A percentile compares a stretch with the other conserved stretches of the same genome.
These are phyloP conservation scores for Nemania serpens DNA, from an alignment of 2,329 filamentous ascomycete species.

Conservation along the genomic window DNA sequence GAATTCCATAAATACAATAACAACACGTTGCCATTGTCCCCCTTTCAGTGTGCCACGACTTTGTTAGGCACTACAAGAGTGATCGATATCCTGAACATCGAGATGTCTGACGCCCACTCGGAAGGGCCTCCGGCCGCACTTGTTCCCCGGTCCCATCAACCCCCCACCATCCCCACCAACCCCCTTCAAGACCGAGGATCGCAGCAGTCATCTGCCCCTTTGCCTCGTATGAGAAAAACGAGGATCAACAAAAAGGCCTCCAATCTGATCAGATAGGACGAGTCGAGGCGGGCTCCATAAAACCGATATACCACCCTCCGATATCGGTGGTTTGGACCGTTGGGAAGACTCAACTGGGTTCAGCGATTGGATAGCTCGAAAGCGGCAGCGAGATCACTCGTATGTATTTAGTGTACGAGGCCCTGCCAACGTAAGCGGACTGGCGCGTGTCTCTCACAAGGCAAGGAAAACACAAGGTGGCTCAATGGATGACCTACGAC, in stretches of 20 bases:
- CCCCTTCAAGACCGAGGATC: neutral
- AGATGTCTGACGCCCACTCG: neutral
- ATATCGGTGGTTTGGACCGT: constrained; percentile 11
- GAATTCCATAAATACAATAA: neutral
- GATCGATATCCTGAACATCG: constrained; percentile 10
- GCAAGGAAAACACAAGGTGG: neutral
- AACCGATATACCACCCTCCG: constrained; percentile 5
- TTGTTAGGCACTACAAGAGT: neutral
- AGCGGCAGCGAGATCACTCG: too few species aligned
- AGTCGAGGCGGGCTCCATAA: constrained; percentile 4
- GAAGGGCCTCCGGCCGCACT: constrained; percentile 13
- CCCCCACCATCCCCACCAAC: constrained; percentile 24
- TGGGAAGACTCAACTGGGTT: neutral
- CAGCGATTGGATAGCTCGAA: neutral
- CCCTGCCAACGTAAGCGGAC: neutral
- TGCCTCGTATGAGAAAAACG: neutral
- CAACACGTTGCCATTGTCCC: constrained; percentile 4
- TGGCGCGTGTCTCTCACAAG: neutral
- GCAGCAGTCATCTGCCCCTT: constrained; percentile 9
- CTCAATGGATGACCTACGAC: neutral
- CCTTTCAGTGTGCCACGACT: neutral
- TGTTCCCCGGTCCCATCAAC: constrained; percentile 4
- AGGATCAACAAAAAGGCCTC: neutral
- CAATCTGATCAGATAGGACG: constrained; percentile 3
- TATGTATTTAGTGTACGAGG: too few species aligned